Base-by-base conservation (phyloP, 108 stramenopile species). In the Stephanodiscus triporus region DNA sequence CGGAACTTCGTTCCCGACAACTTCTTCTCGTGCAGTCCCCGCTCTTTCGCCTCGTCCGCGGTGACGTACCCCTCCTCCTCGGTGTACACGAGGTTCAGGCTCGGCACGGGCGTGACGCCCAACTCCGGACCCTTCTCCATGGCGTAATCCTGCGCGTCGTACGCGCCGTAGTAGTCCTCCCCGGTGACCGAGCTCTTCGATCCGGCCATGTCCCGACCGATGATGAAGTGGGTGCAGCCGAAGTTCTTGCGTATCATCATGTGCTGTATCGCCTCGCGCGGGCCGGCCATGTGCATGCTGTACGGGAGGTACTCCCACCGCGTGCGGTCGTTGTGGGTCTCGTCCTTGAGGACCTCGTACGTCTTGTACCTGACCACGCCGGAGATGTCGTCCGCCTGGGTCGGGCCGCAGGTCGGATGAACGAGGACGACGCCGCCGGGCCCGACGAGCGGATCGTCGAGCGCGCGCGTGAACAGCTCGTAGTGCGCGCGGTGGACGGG, bases 251-350 rank as follows among this genome's bases (percentile, higher is more conserved):
- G 97, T 85, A 99, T 98, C 86, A 99, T 97, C 96, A 98, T 97
- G 89, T 99, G 99, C 85, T 98, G 97, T 67, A 99, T 96, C 61
- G 99, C 99, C 89, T 99, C 99, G 65, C 99, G 93, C 22, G 99
- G 99, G 63, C 99, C 99, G 57, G 99, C 99, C 99, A 99, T 99
- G 93, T 98, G 99, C 99, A 99, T 99, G 63, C 95, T 96, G 93
- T 98, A 98, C 22, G 98, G 99, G 56, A 99, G 88, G 88, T 98
- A 98, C 76, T 97, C 95, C 97, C 97, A 98, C 67, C 83, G 42
- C 38, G 96, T 94, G 77, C 98, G 97, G 29, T 94, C 93, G 82
- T 98, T 98, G 67, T 84, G 75, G 38, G 96, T 97, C 84, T 97
- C 96, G 75, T 94, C 93, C 93, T 96, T 93, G 30, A 95, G 79